Conservation (phyloP, 2,329 filamentous ascomycete species). For the Fusarium dlaminii region DNA sequence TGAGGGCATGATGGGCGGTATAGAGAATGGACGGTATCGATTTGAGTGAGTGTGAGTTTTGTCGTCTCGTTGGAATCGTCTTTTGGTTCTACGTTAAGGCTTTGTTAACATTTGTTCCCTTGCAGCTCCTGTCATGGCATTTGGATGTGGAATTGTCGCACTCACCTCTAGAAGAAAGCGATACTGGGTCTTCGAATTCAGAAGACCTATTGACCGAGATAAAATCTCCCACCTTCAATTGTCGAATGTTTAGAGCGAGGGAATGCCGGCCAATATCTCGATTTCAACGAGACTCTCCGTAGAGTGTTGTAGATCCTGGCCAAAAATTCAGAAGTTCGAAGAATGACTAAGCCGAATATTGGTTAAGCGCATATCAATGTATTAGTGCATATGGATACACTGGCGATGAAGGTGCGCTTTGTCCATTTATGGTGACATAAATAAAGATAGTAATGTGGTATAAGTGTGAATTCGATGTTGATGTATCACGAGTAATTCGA, state of each 20-base stretch:
- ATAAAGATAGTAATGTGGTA: not conserved
- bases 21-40: not conserved
- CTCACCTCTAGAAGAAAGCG: constrained; percentile 24
- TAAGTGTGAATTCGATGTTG: not conserved
- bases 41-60: not conserved
- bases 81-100: not conserved
- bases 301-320: constrained; percentile 7
- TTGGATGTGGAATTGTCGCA: not conserved
- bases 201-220: not conserved
- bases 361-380: constrained; percentile 5
- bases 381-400: constrained; percentile 18
- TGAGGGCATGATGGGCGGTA: constrained; percentile 49
- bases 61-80: not conserved
- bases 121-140: not conserved
- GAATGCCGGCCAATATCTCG: constrained; percentile 19
- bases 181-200: not conserved
- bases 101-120: constrained; percentile 12
- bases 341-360: constrained; percentile 33
- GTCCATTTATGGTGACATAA: not conserved
- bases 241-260: constrained; percentile 14
- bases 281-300: constrained; percentile 14
- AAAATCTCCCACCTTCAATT: not conserved
- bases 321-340: constrained; percentile 37
- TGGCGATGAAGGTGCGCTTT: not conserved
- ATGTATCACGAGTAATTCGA: not conserved